phyloP scores from a whole-genome alignment of 257 asterid species.

The Haberlea rhodopensis region DNA sequence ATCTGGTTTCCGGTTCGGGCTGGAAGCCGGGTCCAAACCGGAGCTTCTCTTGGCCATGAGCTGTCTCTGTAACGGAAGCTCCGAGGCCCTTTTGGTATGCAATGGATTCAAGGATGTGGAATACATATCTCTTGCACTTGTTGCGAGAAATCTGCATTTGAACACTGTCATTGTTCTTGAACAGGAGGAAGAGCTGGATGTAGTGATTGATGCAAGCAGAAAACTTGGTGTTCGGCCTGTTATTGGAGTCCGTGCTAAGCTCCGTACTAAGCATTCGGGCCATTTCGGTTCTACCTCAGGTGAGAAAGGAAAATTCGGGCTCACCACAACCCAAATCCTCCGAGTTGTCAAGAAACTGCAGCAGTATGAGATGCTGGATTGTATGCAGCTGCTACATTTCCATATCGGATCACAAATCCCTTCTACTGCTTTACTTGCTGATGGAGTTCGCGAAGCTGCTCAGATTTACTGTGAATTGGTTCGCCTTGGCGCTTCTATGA shows the following conservation, averaged over 20 bases:
- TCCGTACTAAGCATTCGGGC: too few relatives aligned
- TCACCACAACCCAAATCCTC: slow-evolving; percentile 73
- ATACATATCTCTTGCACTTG: slow-evolving; percentile 73
- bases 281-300: slow-evolving; percentile 98
- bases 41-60: too few relatives aligned
- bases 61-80: slow-evolving; percentile 75
- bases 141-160: slow-evolving; percentile 67
- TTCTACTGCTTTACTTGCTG: too few relatives aligned
- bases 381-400: too few relatives aligned
- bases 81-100: slow-evolving; percentile 73
- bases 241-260: too few relatives aligned
- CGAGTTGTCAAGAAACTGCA: slow-evolving; percentile 72
- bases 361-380: slow-evolving; percentile 69
- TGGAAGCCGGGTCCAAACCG: slow-evolving; percentile 96
- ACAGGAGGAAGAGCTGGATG: slow-evolving; percentile 84
- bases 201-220: slow-evolving; percentile 62
- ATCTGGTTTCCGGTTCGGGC: slow-evolving; percentile 69
- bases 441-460: too few relatives aligned
- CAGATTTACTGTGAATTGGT: too few relatives aligned
- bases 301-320: slow-evolving; percentile 91
- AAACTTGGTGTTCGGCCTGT: too few relatives aligned
- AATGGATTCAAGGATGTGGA: slow-evolving; percentile 93
- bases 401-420: too few relatives aligned
- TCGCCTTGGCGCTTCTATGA: slow-evolving; percentile 85
- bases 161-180: slow-evolving; percentile 86